Conservation (phyloP, 352 stramenopile genomes). For the Globisporangium okanoganense region DNA sequence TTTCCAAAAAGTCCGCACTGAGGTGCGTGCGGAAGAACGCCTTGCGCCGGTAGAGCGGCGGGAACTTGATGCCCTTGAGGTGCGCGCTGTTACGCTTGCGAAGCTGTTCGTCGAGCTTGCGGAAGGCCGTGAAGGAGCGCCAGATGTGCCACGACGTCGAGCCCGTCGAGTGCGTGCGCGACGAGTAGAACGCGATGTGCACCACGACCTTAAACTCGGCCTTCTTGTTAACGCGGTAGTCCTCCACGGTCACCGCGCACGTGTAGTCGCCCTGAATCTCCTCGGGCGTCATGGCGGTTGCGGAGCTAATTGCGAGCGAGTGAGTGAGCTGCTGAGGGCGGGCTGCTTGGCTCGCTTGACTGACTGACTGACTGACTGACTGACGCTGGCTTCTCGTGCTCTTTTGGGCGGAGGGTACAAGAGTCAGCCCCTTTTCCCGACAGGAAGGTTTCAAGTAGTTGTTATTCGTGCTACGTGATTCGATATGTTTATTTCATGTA, state of each 20-base stretch:
- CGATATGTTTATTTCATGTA: too few species aligned
- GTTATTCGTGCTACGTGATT: too few species aligned
- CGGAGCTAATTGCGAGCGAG: too few species aligned
- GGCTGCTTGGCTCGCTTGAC: background rate
- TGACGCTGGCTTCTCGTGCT: background rate
- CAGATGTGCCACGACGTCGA: conserved; percentile 82
- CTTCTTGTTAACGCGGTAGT: conserved; percentile 76
- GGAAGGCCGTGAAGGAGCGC: conserved; percentile 76
- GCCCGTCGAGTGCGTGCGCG: conserved; percentile 54
- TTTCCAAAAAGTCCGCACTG: conserved; percentile 60
- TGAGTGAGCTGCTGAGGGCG: background rate
- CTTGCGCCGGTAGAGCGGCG: conserved; percentile 62
- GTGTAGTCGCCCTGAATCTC: conserved; percentile 80
- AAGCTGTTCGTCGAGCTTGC: conserved; percentile 78
- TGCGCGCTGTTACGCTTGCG: conserved; percentile 66
- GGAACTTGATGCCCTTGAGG: conserved; percentile 85
- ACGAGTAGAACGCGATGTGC: conserved; percentile 69
- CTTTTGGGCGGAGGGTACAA: background rate
- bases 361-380: too few species aligned
- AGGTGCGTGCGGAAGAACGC: conserved; percentile 67
- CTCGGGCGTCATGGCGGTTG: conserved; percentile 62
- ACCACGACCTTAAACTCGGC: conserved; percentile 81
- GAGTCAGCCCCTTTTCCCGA: background rate
- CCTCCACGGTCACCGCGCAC: conserved; percentile 55
- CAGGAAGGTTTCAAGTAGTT: too few species aligned